Conservation (phyloP, 2,329 filamentous ascomycete genomes). For the Pyrenochaeta sp. region DNA sequence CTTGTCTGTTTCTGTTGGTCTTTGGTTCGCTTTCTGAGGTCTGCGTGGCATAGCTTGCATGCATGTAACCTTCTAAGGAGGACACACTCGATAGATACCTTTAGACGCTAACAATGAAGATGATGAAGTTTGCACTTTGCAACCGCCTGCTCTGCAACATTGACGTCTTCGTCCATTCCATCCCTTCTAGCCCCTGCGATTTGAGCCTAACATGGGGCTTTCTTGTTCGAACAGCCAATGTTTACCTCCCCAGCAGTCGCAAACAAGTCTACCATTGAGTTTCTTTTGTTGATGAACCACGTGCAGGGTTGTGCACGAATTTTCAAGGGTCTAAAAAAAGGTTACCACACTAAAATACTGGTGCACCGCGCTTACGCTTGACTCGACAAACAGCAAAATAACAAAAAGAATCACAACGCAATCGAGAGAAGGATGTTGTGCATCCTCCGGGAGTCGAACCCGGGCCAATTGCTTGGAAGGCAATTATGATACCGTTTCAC, state of each 20-base stretch:
- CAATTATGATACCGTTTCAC: conserved; percentile 25
- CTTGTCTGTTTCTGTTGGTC: not conserved
- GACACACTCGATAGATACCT: conserved; percentile 3
- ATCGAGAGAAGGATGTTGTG: conserved; percentile 16
- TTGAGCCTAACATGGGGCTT: too few relatives aligned
- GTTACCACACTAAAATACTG: not conserved
- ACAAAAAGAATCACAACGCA: conserved; percentile 10
- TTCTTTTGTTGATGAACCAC: too few relatives aligned
- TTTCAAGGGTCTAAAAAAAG: not conserved
- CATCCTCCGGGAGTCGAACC: conserved; percentile 27
- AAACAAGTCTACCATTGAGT: not conserved
- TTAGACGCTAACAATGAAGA: not conserved
- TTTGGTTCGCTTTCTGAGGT: not conserved
- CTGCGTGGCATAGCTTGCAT: conserved; percentile 1
- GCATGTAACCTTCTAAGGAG: not conserved
- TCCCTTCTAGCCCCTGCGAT: too few relatives aligned
- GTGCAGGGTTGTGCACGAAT: too few relatives aligned
- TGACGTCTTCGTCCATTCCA: not conserved
- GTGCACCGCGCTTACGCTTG: not conserved
- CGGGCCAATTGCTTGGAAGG: conserved; percentile 27
- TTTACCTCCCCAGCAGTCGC: not conserved
- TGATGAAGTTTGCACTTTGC: not conserved
- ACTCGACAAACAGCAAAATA: not conserved
- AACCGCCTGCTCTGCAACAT: not conserved
- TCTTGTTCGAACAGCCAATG: not conserved